Evolutionary conservation across 345 rosid genomes (phyloP).

Genomic region (Murraya paniculata): DNA sequence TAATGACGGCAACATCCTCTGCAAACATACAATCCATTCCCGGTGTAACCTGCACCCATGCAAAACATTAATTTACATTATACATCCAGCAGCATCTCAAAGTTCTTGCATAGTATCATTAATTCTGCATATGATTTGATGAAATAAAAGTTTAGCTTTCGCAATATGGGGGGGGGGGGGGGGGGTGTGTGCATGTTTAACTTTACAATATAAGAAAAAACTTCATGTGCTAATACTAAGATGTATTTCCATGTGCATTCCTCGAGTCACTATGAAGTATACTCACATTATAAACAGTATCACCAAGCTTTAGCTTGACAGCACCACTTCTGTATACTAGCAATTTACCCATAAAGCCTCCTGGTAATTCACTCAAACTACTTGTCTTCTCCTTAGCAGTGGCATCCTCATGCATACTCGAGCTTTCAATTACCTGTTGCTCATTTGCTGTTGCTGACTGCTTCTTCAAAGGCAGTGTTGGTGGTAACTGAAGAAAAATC

Average conservation of each 20-base stretch:
- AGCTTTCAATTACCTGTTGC: slow-evolving; percentile 29
- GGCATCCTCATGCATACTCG: slow-evolving; percentile 17
- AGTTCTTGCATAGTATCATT: not conserved
- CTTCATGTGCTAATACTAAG: not conserved
- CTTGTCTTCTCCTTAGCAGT: slow-evolving; percentile 18
- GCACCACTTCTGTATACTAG: slow-evolving; percentile 79
- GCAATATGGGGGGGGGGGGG: not conserved
- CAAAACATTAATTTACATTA: not conserved
- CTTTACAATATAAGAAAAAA: not conserved
- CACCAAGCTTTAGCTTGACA: slow-evolving; percentile 81
- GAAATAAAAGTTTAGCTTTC: not conserved
- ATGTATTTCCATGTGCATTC: not conserved
- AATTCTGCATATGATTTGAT: not conserved
- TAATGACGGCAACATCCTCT: slow-evolving; percentile 59
- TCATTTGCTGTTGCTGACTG: slow-evolving; percentile 36
- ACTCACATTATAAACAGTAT: slow-evolving; percentile 69
- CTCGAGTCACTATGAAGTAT: slow-evolving; percentile 1
- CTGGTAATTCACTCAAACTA: slow-evolving; percentile 51
- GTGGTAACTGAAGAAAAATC: slow-evolving; percentile 70
- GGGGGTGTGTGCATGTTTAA: no score
- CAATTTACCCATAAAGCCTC: slow-evolving; percentile 84
- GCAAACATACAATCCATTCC: slow-evolving; percentile 61
- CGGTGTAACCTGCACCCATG: slow-evolving; percentile 54
- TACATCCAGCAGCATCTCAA: not conserved
- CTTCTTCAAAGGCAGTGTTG: slow-evolving; percentile 51